A percentile compares a stretch with the other conserved stretches of the same genome.
phyloP scores from a whole-genome alignment of 2,329 filamentous ascomycete genomes.

The Geoglossum cookeanum region DNA sequence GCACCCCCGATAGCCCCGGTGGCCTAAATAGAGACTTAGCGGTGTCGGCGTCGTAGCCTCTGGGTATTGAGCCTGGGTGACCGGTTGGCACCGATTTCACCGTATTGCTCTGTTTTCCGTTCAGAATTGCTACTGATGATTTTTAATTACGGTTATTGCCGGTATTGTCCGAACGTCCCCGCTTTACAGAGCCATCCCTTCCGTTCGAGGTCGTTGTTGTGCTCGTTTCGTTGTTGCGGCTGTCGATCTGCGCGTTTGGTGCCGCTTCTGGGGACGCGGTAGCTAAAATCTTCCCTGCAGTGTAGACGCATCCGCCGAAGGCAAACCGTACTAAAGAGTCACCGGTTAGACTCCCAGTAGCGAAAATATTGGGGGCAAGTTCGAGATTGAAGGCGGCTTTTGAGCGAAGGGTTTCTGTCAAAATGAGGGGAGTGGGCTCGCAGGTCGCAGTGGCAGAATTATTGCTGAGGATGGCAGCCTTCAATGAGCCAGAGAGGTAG shows the following conservation, averaged over 20 bases:
- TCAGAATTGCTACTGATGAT: too few species aligned
- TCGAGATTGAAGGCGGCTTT: slow-evolving; percentile 33
- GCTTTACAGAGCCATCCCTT: too few species aligned
- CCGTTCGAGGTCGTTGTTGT: too few species aligned
- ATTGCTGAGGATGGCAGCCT: neutral
- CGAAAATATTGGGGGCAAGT: slow-evolving; percentile 32
- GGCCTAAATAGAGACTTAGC: too few species aligned
- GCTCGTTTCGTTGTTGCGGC: too few species aligned
- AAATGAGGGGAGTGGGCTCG: slow-evolving; percentile 21
- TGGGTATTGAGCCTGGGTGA: too few species aligned
- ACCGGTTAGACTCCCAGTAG: slow-evolving; percentile 38
- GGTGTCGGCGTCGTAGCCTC: too few species aligned
- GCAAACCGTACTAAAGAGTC: slow-evolving; percentile 41
- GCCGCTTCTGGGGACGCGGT: neutral
- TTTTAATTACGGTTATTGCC: too few species aligned
- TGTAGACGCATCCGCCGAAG: slow-evolving; percentile 37
- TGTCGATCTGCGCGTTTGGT: neutral
- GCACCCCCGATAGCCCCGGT: too few species aligned
- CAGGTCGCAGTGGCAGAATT: neutral
- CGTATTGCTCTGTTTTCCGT: too few species aligned
- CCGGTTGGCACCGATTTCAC: too few species aligned
- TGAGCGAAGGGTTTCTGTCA: slow-evolving; percentile 32
- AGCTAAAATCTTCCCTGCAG: slow-evolving; percentile 31
- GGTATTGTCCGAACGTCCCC: too few species aligned
- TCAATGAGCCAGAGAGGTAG: slow-evolving; percentile 31